A percentile compares a stretch with the other conserved stretches of the same genome.
Evolutionary conservation across 1,284 basidiomycete species (phyloP).

Genomic region (Rhizopogon parksii): DNA sequence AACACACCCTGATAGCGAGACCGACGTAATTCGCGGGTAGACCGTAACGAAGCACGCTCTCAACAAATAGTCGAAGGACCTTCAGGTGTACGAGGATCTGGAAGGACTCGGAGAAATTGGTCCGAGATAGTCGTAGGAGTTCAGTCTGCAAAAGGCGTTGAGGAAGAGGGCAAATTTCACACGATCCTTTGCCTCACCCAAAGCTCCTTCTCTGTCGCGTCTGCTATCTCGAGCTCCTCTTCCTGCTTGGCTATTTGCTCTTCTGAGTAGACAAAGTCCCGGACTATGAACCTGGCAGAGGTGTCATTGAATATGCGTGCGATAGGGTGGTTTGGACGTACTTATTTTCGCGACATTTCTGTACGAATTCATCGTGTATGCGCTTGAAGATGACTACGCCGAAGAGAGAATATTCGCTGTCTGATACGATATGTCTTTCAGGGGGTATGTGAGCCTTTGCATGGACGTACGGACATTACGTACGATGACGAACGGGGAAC

Average conservation of each 20-base stretch:
- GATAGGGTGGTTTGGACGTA: constrained; percentile 28
- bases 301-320: constrained; percentile 4
- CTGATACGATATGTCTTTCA: constrained; percentile 60
- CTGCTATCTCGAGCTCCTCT: constrained; percentile 75
- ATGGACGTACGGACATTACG: constrained; percentile 24
- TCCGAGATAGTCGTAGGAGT: constrained; percentile 85
- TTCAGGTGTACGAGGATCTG: constrained; percentile 94
- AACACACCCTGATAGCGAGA: constrained; percentile 69
- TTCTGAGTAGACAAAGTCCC: constrained; percentile 93
- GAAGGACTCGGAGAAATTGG: constrained; percentile 96
- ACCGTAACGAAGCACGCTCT: constrained; percentile 94
- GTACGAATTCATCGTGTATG: constrained; percentile 87
- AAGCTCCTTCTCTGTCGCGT: constrained; percentile 90
- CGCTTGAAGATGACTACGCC: constrained; percentile 89
- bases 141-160: constrained; percentile 62
- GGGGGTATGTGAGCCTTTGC: constrained; percentile 11
- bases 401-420: constrained; percentile 88
- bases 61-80: constrained; percentile 85
- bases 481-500: constrained; percentile 93
- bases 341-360: constrained; percentile 96
- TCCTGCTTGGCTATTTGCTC: constrained; percentile 77
- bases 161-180: background rate
- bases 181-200: constrained; percentile 58
- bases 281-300: constrained; percentile 66
- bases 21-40: constrained; percentile 90